Conservation (phyloP, 352 stramenopile species). For the Pythium dissotocum region DNA sequence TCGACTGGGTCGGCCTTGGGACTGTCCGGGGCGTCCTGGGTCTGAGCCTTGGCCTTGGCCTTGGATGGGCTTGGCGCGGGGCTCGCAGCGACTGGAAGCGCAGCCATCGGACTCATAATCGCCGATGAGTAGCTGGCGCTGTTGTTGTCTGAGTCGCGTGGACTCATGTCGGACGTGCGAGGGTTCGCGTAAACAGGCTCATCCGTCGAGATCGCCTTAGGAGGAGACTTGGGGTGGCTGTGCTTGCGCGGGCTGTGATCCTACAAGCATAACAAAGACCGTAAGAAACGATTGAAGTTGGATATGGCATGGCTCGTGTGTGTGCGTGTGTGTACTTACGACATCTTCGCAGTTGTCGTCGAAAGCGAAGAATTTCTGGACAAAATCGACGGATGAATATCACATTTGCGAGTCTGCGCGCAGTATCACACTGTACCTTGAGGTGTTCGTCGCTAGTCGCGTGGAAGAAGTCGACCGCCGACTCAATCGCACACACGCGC, state of each 20-base stretch:
- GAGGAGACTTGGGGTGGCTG: conserved; percentile 7
- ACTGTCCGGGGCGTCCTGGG: background rate
- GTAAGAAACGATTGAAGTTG: background rate
- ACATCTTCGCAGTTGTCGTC: conserved; percentile 61
- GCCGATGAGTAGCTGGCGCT: conserved; percentile 28
- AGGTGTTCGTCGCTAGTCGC: conserved; percentile 41
- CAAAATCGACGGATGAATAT: background rate
- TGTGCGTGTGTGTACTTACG: conserved; percentile 36
- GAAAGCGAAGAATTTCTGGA: conserved; percentile 58
- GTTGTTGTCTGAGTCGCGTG: conserved; percentile 27
- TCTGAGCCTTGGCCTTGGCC: background rate
- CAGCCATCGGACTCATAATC: conserved; percentile 21
- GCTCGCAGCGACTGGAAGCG: background rate
- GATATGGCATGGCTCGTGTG: background rate
- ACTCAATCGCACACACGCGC: conserved; percentile 41
- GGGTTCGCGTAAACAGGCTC: conserved; percentile 4
- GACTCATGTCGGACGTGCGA: conserved; percentile 30
- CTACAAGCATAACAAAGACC: background rate
- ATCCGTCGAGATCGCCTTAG: background rate
- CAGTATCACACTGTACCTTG: conserved; percentile 31
- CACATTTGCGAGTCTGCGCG: too few relatives aligned
- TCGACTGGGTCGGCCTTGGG: conserved; percentile 1
- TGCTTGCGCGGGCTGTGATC: conserved; percentile 17
- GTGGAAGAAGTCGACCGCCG: conserved; percentile 64
- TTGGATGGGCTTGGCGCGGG: conserved; percentile 1